phyloP scores from a whole-genome alignment of 805 yeast genomes.

The Yamadazyma ubonensis region DNA sequence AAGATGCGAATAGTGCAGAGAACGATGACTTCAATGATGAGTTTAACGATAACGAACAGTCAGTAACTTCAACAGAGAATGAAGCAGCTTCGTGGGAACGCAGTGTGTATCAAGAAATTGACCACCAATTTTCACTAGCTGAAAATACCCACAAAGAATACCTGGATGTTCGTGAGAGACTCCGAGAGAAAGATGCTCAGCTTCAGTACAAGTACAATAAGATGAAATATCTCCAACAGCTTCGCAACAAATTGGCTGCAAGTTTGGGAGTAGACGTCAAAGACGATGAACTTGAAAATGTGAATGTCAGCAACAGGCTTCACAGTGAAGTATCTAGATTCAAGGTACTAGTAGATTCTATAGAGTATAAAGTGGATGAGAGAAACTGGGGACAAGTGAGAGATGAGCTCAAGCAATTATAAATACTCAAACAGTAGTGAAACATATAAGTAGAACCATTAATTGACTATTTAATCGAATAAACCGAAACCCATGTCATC shows the following conservation, averaged over 20 bases:
- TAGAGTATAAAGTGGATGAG: constrained; percentile 11
- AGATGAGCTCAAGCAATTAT: constrained; percentile 5
- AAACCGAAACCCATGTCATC: constrained; percentile 94
- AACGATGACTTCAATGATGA: background rate
- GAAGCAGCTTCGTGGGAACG: too few species aligned
- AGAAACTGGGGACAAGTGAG: constrained; percentile 7
- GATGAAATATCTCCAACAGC: constrained; percentile 23
- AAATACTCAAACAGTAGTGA: background rate
- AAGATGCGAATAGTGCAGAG: too few species aligned
- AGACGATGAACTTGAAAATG: constrained; percentile 3
- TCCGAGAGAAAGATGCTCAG: constrained; percentile 19
- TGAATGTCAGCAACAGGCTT: constrained; percentile 6
- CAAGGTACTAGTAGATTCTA: constrained; percentile 13
- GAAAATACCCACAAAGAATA: too few species aligned
- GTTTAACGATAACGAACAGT: too few species aligned
- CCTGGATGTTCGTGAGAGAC: constrained; percentile 17
- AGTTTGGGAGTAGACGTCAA: constrained; percentile 7
- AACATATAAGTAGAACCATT: too few species aligned
- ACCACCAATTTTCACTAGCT: too few species aligned
- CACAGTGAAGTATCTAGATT: constrained; percentile 26
- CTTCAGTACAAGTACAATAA: constrained; percentile 31
- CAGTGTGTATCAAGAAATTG: too few species aligned
- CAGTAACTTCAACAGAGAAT: too few species aligned
- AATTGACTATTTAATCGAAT: constrained; percentile 69
- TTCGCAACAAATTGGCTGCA: constrained; percentile 12